Percentiles rank a stretch among this genome's conserved stretches.
These are phyloP conservation scores for Casuarina equisetifolia DNA, from an alignment of 306 rosid species.

Conservation along the genomic window DNA sequence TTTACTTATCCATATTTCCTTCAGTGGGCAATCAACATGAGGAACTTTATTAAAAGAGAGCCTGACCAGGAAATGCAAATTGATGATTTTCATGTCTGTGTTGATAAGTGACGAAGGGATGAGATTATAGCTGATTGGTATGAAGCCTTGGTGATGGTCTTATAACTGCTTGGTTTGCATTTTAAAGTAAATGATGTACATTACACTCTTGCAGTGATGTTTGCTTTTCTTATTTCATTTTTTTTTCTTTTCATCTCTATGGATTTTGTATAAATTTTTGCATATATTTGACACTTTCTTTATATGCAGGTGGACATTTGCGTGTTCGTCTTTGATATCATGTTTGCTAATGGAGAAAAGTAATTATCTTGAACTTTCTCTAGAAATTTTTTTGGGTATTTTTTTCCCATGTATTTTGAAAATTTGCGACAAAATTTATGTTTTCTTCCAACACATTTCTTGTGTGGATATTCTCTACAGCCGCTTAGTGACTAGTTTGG, in stretches of 20 bases:
- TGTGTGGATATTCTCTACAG: too few relatives aligned
- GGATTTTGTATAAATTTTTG: conserved; percentile 20
- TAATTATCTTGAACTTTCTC: conserved; percentile 44
- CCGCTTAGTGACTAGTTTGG: too few relatives aligned
- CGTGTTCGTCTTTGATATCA: conserved; percentile 79
- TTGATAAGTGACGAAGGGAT: neutral
- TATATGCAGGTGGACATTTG: conserved; percentile 81
- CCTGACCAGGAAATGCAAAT: neutral
- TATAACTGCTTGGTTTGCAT: neutral
- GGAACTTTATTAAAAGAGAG: neutral
- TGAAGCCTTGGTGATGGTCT: neutral
- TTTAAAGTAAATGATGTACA: neutral
- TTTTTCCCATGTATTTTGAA: neutral
- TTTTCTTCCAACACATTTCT: too few relatives aligned
- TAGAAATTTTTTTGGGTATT: neutral
- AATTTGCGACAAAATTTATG: neutral
- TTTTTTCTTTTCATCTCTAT: neutral
- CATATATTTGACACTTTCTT: conserved; percentile 31
- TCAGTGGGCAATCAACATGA: neutral
- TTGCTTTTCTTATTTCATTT: neutral
- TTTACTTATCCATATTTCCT: neutral
- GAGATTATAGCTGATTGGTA: neutral
- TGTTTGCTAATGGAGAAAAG: conserved; percentile 84
- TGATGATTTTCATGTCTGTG: neutral
- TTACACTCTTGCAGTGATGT: neutral